Conservation (phyloP, 768 basidiomycete species). For the Trametes gibbosa region DNA sequence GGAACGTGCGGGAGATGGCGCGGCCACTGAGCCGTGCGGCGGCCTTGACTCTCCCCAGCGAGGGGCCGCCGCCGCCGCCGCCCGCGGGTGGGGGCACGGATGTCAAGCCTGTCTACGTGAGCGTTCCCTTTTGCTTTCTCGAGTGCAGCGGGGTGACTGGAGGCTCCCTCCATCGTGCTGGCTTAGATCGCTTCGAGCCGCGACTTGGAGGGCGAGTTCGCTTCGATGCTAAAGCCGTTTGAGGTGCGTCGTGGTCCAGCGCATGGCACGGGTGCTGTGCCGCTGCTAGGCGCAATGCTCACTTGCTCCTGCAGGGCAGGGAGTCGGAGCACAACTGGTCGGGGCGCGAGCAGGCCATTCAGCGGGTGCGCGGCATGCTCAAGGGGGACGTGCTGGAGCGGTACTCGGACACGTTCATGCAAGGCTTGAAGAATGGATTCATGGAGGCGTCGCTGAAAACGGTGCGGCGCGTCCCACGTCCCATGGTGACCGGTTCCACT, state of each 20-base stretch:
- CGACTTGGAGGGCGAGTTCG: conserved; percentile 87
- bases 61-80: conserved; percentile 29
- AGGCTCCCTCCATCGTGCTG: neutral
- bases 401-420: conserved; percentile 72
- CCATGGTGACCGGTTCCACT: conserved; percentile 2
- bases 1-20: conserved; percentile 47
- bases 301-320: conserved; percentile 59
- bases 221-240: conserved; percentile 73
- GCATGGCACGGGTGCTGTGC: neutral
- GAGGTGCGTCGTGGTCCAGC: conserved; percentile 48
- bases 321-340: conserved; percentile 98
- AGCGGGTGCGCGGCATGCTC: conserved; percentile 84
- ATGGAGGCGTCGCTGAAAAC: conserved; percentile 83
- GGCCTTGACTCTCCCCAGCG: conserved; percentile 39
- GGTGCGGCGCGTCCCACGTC: conserved; percentile 43
- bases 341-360: conserved; percentile 71
- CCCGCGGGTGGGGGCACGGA: conserved; percentile 39
- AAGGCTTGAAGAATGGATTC: conserved; percentile 71
- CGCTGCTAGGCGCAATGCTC: neutral
- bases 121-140: conserved; percentile 23
- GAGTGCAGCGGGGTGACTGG: conserved; percentile 1
- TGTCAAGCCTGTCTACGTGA: conserved; percentile 67
- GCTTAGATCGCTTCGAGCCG: conserved; percentile 74
- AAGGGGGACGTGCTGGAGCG: conserved; percentile 78
- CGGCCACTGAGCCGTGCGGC: conserved; percentile 65